Evolutionary conservation across 1,139 yeast genomes (phyloP).

Genomic region (Blastobotrys aristatus): DNA sequence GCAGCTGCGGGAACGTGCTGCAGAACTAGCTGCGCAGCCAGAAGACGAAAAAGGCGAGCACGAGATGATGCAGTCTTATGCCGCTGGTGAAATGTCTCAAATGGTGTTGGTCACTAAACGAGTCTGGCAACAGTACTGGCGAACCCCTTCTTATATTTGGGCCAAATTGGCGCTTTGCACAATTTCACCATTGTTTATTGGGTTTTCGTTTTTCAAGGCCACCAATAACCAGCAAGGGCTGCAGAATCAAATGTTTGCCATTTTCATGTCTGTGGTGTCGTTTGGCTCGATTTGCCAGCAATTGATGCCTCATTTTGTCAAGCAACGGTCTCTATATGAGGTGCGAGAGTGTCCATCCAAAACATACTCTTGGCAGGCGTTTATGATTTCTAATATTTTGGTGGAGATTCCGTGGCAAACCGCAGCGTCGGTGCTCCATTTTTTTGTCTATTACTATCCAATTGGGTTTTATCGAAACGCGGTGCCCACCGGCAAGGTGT

Average conservation of each 20-base stretch:
- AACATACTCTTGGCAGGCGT: slow-evolving; percentile 58
- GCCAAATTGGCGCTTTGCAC: slow-evolving; percentile 54
- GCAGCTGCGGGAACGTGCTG: slow-evolving; percentile 28
- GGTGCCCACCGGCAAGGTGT: slow-evolving; percentile 44
- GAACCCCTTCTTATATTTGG: slow-evolving; percentile 70
- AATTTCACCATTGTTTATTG: slow-evolving; percentile 56
- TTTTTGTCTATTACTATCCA: slow-evolving; percentile 77
- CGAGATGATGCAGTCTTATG: slow-evolving; percentile 30
- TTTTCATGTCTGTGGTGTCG: slow-evolving; percentile 62
- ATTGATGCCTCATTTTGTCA: slow-evolving; percentile 63
- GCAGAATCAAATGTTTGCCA: slow-evolving; percentile 48
- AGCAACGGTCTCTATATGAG: slow-evolving; percentile 75
- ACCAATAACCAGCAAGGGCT: slow-evolving; percentile 47
- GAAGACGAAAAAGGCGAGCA: slow-evolving; percentile 17
- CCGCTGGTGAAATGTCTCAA: slow-evolving; percentile 46
- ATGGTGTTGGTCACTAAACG: slow-evolving; percentile 46
- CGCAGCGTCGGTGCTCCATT: slow-evolving; percentile 58
- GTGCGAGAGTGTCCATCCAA: slow-evolving; percentile 84
- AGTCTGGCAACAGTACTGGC: slow-evolving; percentile 61
- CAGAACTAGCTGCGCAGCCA: slow-evolving; percentile 24
- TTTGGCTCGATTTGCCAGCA: slow-evolving; percentile 66
- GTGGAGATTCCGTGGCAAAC: slow-evolving; percentile 76
- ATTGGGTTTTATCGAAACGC: slow-evolving; percentile 47
- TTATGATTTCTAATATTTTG: slow-evolving; percentile 57
- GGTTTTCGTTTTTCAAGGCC: slow-evolving; percentile 71